These are phyloP conservation scores for Neurospora hispaniola DNA, from an alignment of 495 filamentous ascomycete genomes.

Conservation along the genomic window DNA sequence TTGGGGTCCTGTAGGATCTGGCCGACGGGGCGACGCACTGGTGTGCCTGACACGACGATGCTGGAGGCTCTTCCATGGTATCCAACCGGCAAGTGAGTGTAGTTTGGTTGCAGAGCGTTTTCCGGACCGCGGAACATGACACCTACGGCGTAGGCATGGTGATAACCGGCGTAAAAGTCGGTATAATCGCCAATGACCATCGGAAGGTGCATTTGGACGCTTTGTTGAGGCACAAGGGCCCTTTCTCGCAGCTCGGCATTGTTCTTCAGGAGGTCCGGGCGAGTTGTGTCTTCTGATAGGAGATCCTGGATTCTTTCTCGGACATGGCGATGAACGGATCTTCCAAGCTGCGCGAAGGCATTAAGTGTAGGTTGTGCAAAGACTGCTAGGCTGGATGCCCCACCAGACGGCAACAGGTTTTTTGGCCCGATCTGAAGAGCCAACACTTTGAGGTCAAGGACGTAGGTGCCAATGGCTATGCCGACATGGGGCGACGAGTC, in stretches of 20 bases:
- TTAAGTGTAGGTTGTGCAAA: slow-evolving; percentile 68
- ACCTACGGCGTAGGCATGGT: slow-evolving; percentile 80
- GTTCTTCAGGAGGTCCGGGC: slow-evolving; percentile 23
- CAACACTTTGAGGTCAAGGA: slow-evolving; percentile 65
- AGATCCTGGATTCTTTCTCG: slow-evolving; percentile 65
- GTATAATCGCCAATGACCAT: slow-evolving; percentile 93
- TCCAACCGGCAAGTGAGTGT: slow-evolving; percentile 79
- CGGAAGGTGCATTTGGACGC: slow-evolving; percentile 65
- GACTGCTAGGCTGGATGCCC: slow-evolving; percentile 47
- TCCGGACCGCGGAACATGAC: slow-evolving; percentile 71
- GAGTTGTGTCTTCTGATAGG: slow-evolving; percentile 43
- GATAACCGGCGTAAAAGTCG: slow-evolving; percentile 88
- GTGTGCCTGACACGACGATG: slow-evolving; percentile 65
- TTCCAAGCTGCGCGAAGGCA: slow-evolving; percentile 68
- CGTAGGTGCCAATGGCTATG: slow-evolving; percentile 68
- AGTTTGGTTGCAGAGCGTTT: slow-evolving; percentile 81
- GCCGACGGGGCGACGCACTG: slow-evolving; percentile 66
- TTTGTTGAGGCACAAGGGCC: slow-evolving; percentile 39
- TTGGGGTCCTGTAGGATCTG: slow-evolving; percentile 63
- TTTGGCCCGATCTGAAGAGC: slow-evolving; percentile 46
- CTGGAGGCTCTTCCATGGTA: slow-evolving; percentile 80
- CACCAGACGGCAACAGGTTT: slow-evolving; percentile 38
- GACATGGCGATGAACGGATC: slow-evolving; percentile 58
- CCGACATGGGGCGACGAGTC: slow-evolving; percentile 51
- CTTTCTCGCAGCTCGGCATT: slow-evolving; percentile 19